Percentiles rank a stretch among this genome's conserved stretches.
Conservation (phyloP, 805 yeast genomes). For the Lipomyces chichibuensis region DNA sequence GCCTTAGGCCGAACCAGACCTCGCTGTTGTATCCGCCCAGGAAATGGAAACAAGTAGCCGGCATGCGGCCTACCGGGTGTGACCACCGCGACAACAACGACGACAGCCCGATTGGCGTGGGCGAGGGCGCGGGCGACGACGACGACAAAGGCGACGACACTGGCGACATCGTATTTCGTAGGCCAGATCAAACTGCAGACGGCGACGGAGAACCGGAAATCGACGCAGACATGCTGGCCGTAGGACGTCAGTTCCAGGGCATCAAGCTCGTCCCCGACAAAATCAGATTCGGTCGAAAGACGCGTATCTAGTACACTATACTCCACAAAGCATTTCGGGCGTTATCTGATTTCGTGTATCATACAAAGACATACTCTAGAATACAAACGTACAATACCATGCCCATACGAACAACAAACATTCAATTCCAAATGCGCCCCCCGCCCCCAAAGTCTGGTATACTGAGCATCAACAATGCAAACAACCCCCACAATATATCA, state of each 20-base stretch:
- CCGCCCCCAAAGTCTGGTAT: not conserved
- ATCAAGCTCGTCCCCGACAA: constrained; percentile 20
- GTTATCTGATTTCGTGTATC: not conserved
- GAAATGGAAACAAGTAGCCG: not conserved
- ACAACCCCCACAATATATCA: not conserved
- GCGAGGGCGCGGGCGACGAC: no score
- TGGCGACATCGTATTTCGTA: not conserved
- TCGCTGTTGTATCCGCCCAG: constrained; percentile 17
- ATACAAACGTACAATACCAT: not conserved
- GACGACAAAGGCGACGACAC: not conserved
- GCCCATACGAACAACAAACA: not conserved
- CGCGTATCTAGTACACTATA: not conserved
- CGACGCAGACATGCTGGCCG: constrained; percentile 14
- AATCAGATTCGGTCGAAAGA: constrained; percentile 25
- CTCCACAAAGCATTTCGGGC: not conserved
- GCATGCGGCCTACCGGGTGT: not conserved
- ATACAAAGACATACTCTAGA: not conserved
- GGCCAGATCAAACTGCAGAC: not conserved
- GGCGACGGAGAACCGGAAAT: constrained; percentile 18
- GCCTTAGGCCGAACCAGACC: constrained; percentile 27
- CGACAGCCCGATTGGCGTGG: not conserved
- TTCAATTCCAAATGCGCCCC: not conserved
- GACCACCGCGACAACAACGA: not conserved
- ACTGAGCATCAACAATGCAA: not conserved
- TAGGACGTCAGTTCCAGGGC: constrained; percentile 9